Evolutionary conservation across 176 grass and related monocot species (phyloP), one percentile per base, ranked within the genome.

Genomic region (Zoysia pacifica): DNA sequence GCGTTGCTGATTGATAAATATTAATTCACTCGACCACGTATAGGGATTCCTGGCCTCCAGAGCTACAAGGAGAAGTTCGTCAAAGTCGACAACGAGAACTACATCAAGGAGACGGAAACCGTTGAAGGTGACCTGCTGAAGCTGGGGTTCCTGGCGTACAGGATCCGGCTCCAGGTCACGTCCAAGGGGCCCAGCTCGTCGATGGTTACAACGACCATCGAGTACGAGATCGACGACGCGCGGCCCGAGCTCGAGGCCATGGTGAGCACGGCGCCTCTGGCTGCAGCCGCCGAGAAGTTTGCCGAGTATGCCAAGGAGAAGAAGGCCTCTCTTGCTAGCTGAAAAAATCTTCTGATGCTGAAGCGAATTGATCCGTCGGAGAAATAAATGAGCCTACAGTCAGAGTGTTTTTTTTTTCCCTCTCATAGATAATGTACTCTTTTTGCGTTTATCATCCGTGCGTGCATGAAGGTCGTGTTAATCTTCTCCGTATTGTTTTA

Each of bases 31-130:
- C 28, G 28, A 28, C 28, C 28, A 28, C 28, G 0, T 58, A 7
- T 71, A 86, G 87, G 83, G 6, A 74, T 82, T 68, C 78, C 83
- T 71, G 87, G 73, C 51, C 59, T 77, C 28, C 20, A 65, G 38
- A 54, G 36, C 0, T 61, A 75, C 53, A 75, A 60, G 54, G 54
- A 75, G 7, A 56, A 46, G 54, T 75, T 75, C 9, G 58, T 11
- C 40, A 58, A 59, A 7, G 18, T 75, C 2, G 54, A 75, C 53
- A 1, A 75, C 41, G 72, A 75, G 16, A 61, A 75, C n/a, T 75
- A 75, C 40, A 18, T 60, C 40, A 75, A 75, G 54, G 72, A 75
- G 72, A 5, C 72, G 3, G 18, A 75, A 1, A 11, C 18, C 2
- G 6, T 75, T 0, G 53, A 60, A 5, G 72, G 72, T 1, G 72